These are phyloP conservation scores for Monilinia polystroma DNA, from an alignment of 2,329 filamentous ascomycete genomes.

Conservation along the genomic window DNA sequence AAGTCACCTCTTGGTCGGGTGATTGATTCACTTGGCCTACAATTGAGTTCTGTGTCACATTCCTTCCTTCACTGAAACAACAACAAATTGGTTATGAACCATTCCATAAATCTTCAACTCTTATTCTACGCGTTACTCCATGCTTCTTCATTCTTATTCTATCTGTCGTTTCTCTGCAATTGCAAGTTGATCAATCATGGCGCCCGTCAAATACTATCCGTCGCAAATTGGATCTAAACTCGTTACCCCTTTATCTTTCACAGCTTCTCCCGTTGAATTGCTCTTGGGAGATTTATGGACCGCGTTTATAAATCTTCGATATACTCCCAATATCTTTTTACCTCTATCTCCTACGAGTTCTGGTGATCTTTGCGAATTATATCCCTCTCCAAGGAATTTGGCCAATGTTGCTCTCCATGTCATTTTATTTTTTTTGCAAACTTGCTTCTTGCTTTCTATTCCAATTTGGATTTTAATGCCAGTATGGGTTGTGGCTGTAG, in stretches of 20 bases:
- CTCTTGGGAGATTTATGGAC: slow-evolving; percentile 16
- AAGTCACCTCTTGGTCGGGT: slow-evolving; percentile 2
- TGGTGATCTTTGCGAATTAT: slow-evolving; percentile 56
- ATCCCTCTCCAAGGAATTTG: slow-evolving; percentile 56
- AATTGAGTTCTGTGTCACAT: slow-evolving; percentile 19
- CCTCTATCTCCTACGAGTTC: slow-evolving; percentile 5
- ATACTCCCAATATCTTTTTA: slow-evolving; percentile 35
- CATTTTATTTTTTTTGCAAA: slow-evolving; percentile 58
- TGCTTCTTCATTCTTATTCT: neutral
- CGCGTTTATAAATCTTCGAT: slow-evolving; percentile 39
- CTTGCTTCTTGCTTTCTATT: slow-evolving; percentile 58
- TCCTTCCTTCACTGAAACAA: slow-evolving; percentile 16
- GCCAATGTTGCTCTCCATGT: slow-evolving; percentile 57
- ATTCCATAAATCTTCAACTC: neutral
- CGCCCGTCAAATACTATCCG: slow-evolving; percentile 53
- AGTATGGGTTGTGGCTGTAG: slow-evolving; percentile 48
- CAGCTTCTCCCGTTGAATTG: slow-evolving; percentile 27
- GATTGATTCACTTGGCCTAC: slow-evolving; percentile 14
- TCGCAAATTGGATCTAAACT: slow-evolving; percentile 55
- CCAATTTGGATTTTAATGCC: slow-evolving; percentile 51
- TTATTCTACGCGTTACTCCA: neutral
- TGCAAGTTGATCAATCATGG: slow-evolving; percentile 5
- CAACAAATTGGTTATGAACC: slow-evolving; percentile 1
- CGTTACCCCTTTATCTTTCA: slow-evolving; percentile 24
- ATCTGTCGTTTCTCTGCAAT: slow-evolving; percentile 9